Conservation (phyloP, 148 eudicot species). For the Fagopyrum esculentum region DNA sequence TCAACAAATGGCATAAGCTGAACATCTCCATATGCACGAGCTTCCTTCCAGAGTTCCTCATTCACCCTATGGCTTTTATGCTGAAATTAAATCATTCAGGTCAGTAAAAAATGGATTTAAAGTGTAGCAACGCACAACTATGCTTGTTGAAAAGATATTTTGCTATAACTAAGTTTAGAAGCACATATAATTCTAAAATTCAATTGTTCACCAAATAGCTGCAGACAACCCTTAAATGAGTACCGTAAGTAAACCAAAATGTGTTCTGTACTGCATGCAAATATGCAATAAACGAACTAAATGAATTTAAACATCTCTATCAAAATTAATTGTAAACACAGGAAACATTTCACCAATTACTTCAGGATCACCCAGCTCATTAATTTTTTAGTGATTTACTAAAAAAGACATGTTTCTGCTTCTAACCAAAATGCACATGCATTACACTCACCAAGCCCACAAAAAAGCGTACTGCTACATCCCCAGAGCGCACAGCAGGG, state of each 20-base stretch:
- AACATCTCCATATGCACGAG: conserved; percentile 81
- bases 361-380: background rate
- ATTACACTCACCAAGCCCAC: conserved; percentile 67
- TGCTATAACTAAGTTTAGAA: background rate
- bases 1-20: conserved; percentile 98
- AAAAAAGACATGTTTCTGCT: background rate
- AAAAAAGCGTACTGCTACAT: conserved; percentile 79
- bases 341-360: background rate
- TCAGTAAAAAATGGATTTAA: background rate
- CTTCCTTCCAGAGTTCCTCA: conserved; percentile 77
- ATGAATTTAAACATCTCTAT: background rate
- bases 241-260: background rate
- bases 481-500: conserved; percentile 69
- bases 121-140: background rate
- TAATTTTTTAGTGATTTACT: background rate
- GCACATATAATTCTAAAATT: background rate
- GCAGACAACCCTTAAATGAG: background rate
- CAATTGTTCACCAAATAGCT: background rate
- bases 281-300: background rate
- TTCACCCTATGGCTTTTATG: conserved; percentile 74
- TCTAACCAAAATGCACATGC: background rate
- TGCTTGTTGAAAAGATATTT: background rate
- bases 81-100: conserved; percentile 29
- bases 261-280: background rate
- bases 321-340: background rate